phyloP scores from a whole-genome alignment of 2,329 filamentous ascomycete genomes.

The Ustulina deusta region DNA sequence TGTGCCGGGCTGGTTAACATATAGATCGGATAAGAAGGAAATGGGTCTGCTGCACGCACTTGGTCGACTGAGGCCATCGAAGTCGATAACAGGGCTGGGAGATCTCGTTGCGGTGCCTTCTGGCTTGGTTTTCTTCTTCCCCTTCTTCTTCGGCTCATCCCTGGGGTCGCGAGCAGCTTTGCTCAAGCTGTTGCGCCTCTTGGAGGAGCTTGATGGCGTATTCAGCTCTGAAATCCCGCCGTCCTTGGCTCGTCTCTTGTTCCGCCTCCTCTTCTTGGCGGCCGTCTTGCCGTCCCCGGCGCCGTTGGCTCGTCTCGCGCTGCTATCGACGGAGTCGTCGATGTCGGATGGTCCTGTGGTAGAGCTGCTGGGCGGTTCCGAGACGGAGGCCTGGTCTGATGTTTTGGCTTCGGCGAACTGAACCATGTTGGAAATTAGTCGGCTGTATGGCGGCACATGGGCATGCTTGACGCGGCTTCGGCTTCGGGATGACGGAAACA shows the following conservation, averaged over 20 bases:
- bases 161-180: conserved; percentile 72
- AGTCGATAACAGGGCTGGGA: conserved; percentile 70
- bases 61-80: conserved; percentile 70
- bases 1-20: conserved; percentile 49
- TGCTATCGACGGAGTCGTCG: conserved; percentile 50
- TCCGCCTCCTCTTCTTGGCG: conserved; percentile 49
- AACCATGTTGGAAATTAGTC: conserved; percentile 46
- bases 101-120: conserved; percentile 56
- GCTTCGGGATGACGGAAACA: background rate
- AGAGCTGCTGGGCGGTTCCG: conserved; percentile 42
- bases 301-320: conserved; percentile 33
- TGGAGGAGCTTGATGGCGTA: conserved; percentile 48
- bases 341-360: conserved; percentile 46
- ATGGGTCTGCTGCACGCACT: conserved; percentile 55
- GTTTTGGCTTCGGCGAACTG: conserved; percentile 42
- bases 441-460: conserved; percentile 19
- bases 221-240: conserved; percentile 51
- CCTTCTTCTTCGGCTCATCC: conserved; percentile 61
- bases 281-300: conserved; percentile 50
- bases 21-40: conserved; percentile 1
- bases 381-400: conserved; percentile 33
- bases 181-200: conserved; percentile 67
- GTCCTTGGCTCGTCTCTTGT: conserved; percentile 47
- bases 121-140: conserved; percentile 53
- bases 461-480: conserved; percentile 9